Conservation (phyloP, 805 yeast genomes). For the Yamadazyma takamatsuzukensis region DNA sequence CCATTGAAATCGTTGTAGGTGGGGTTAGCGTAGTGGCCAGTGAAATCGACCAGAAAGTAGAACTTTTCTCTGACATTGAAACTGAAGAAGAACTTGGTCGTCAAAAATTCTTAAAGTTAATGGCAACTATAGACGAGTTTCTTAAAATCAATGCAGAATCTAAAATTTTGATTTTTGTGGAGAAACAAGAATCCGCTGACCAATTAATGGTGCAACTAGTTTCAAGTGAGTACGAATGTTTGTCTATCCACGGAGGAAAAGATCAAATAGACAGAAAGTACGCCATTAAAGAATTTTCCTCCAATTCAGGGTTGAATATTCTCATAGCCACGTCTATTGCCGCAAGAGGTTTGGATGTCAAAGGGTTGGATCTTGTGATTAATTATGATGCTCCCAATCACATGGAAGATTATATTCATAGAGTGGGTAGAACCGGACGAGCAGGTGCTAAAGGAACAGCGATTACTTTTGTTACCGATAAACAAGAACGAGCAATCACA, state of each 20-base stretch:
- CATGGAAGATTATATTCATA: slow-evolving; percentile 92
- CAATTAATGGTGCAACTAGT: slow-evolving; percentile 51
- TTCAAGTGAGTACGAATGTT: slow-evolving; percentile 52
- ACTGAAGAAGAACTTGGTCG: slow-evolving; percentile 34
- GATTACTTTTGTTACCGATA: slow-evolving; percentile 58
- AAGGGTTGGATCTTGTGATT: slow-evolving; percentile 72
- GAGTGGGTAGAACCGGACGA: slow-evolving; percentile 95
- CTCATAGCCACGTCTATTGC: slow-evolving; percentile 91
- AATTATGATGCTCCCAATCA: slow-evolving; percentile 76
- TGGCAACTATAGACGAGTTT: slow-evolving; percentile 52
- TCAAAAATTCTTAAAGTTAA: slow-evolving; percentile 50
- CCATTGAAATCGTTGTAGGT: slow-evolving; percentile 78
- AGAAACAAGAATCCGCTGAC: slow-evolving; percentile 87
- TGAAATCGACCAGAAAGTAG: slow-evolving; percentile 71
- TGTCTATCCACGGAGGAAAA: slow-evolving; percentile 88
- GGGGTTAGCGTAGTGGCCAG: slow-evolving; percentile 76
- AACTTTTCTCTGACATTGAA: slow-evolving; percentile 49
- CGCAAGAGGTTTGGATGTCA: slow-evolving; percentile 94
- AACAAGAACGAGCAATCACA: slow-evolving; percentile 60
- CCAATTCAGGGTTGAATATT: slow-evolving; percentile 52
- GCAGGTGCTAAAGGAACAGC: slow-evolving; percentile 72
- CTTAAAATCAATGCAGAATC: slow-evolving; percentile 27
- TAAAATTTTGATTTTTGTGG: slow-evolving; percentile 78
- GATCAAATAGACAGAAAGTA: slow-evolving; percentile 78
- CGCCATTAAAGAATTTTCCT: slow-evolving; percentile 64